These are phyloP conservation scores for Penicillium bialowiezense DNA, from an alignment of 495 filamentous ascomycete genomes.

Conservation along the genomic window DNA sequence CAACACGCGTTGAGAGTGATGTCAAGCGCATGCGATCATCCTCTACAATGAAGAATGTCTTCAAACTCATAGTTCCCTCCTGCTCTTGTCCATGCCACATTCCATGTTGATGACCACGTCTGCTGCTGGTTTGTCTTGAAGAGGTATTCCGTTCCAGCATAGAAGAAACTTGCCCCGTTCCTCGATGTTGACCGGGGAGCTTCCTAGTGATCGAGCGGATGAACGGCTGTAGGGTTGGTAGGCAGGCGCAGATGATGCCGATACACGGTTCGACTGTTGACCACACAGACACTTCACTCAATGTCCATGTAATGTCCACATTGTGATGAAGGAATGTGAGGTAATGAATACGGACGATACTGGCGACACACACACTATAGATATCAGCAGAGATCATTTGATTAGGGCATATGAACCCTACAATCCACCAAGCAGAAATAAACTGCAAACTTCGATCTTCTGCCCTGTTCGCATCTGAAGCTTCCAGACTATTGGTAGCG, in stretches of 20 bases:
- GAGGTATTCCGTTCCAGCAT: background rate
- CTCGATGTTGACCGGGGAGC: background rate
- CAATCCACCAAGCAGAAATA: constrained; percentile 49
- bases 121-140: background rate
- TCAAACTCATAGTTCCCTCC: background rate
- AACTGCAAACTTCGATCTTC: constrained; percentile 42
- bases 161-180: background rate
- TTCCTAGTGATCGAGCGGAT: constrained; percentile 13
- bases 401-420: constrained; percentile 9
- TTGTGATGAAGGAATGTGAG: constrained; percentile 20
- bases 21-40: background rate
- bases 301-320: constrained; percentile 35
- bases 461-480: constrained; percentile 43
- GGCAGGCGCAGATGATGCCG: constrained; percentile 40
- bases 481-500: constrained; percentile 41
- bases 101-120: background rate
- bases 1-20: background rate
- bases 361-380: constrained; percentile 20
- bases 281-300: constrained; percentile 41
- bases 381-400: background rate
- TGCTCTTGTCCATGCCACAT: background rate
- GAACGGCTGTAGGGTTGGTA: constrained; percentile 23
- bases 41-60: background rate
- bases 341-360: constrained; percentile 26
- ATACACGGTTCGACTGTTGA: constrained; percentile 44